These are phyloP conservation scores for Coniella vitis DNA, from an alignment of 2,329 filamentous ascomycete species.

Conservation along the genomic window DNA sequence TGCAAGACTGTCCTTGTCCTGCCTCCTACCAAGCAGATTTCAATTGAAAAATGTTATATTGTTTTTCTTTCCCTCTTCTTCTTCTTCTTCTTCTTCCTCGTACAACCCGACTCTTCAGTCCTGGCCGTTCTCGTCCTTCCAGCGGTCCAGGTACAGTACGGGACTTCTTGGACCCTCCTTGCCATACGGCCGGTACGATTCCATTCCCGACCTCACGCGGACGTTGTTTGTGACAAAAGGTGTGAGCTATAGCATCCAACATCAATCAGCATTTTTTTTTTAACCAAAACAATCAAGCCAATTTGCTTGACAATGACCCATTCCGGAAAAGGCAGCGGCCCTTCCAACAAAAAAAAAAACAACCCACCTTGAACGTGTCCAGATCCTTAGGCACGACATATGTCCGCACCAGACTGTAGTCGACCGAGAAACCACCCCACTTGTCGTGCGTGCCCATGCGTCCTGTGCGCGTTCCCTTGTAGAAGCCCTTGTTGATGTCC, in stretches of 20 bases:
- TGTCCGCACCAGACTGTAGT: constrained; percentile 83
- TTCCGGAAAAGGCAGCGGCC: no score
- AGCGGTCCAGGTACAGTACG: constrained; percentile 55
- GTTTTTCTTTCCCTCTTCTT: no score
- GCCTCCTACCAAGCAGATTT: no score
- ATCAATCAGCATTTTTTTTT: constrained; percentile 14
- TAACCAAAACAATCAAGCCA: not conserved
- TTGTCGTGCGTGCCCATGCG: constrained; percentile 81
- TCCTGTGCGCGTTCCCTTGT: constrained; percentile 90
- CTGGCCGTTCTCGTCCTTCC: constrained; percentile 62
- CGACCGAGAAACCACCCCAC: constrained; percentile 75
- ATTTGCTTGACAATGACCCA: no score
- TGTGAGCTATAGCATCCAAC: constrained; percentile 51
- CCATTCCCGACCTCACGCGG: constrained; percentile 30
- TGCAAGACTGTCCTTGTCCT: no score
- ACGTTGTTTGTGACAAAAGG: constrained; percentile 67
- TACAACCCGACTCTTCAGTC: constrained; percentile 34
- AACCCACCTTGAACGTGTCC: constrained; percentile 62
- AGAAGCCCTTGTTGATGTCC: constrained; percentile 86
- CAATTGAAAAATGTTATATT: no score
- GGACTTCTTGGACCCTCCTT: constrained; percentile 52
- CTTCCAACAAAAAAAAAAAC: not conserved
- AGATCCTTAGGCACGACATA: constrained; percentile 72
- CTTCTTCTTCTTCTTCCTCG: no score
- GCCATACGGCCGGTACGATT: constrained; percentile 11